Base-by-base conservation (phyloP, 345 rosid genomes). In the Cardiospermum halicacabum region DNA sequence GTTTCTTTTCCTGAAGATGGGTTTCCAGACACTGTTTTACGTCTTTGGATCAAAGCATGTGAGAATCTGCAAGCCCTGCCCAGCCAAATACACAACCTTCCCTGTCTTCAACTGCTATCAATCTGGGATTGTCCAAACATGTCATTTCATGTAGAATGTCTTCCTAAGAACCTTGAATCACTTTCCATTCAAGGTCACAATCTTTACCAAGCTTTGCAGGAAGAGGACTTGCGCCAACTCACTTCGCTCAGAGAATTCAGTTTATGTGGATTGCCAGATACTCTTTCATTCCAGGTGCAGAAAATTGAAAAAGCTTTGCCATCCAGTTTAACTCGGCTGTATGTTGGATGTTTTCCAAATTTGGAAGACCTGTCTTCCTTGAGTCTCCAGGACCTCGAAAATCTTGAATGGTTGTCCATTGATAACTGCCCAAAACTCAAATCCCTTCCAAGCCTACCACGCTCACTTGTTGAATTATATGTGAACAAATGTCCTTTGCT, bases 221-320 rank as follows among this genome's bases (percentile, higher is more conserved):
- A 19, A 1, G 54, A 74, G 71, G 70, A 69, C 8, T 63, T 69
- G 53, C 58, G 59, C 49, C 64, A 42, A 5, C 48, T 74, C 26
- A 18, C 62, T 39, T 58, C 58, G 24, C 77, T 74, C 45, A 19
- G 3, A 54, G 5, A 3, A 2, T 66, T 74, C 5, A 1, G 7
- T 3, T 59, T 74, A 8, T 45, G 25, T 3, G 62, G 66, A 53
- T 64, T 40, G 15, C 22, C 72, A 11, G 34, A 68, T 34, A 50
- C 56, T 37, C n/a, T 37, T 11, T 63, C 68, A 6, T 68, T 73
- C 45, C 77, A 51, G 0, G 49, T n/a, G n/a, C n/a, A 51, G 2
- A 61, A 73, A 26, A 67, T 16, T 26, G 62, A 45, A 24, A 64
- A 45, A 63, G 36, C 36, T 45, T 45, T 74, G 54, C 64, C 77